These are phyloP conservation scores for Apiospora sp. DNA, from an alignment of 2,329 filamentous ascomycete species.

Conservation along the genomic window DNA sequence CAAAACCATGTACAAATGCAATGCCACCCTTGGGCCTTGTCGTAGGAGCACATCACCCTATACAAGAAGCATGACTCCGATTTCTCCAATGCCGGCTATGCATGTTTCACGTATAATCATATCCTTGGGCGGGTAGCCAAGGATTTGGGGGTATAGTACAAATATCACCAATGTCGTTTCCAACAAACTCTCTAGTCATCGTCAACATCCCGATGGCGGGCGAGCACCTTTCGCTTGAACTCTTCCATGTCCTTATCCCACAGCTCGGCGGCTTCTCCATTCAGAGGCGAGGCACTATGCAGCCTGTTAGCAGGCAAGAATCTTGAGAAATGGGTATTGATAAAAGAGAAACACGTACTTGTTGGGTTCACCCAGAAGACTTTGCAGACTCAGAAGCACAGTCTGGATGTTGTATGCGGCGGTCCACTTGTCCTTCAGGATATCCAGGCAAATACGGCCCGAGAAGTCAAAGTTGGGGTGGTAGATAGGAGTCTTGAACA, in stretches of 20 bases:
- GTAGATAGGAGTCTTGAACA: slow-evolving; percentile 99
- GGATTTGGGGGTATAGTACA: slow-evolving; percentile 20
- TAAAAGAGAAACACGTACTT: slow-evolving; percentile 71
- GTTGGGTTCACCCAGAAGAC: slow-evolving; percentile 94
- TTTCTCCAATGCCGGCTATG: slow-evolving; percentile 25
- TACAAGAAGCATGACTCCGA: slow-evolving; percentile 18
- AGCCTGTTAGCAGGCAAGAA: not conserved
- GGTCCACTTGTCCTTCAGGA: slow-evolving; percentile 99
- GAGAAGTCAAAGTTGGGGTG: slow-evolving; percentile 99
- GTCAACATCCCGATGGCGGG: slow-evolving; percentile 69
- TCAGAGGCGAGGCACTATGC: slow-evolving; percentile 85
- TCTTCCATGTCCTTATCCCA: slow-evolving; percentile 90
- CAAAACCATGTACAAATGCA: slow-evolving; percentile 22
- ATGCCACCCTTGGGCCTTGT: not conserved
- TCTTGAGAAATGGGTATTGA: not conserved
- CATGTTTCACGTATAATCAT: slow-evolving; percentile 13
- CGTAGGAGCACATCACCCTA: not conserved
- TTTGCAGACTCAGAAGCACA: slow-evolving; percentile 91
- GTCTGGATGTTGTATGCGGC: slow-evolving; percentile 97
- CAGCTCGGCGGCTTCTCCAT: slow-evolving; percentile 93
- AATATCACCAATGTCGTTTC: slow-evolving; percentile 1
- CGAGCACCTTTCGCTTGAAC: slow-evolving; percentile 80
- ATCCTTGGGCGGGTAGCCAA: not conserved
- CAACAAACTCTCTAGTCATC: slow-evolving; percentile 58
- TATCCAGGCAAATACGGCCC: slow-evolving; percentile 95